These are phyloP conservation scores for Chalciporus sphaerocephalus DNA, from an alignment of 768 basidiomycete species.

Conservation along the genomic window DNA sequence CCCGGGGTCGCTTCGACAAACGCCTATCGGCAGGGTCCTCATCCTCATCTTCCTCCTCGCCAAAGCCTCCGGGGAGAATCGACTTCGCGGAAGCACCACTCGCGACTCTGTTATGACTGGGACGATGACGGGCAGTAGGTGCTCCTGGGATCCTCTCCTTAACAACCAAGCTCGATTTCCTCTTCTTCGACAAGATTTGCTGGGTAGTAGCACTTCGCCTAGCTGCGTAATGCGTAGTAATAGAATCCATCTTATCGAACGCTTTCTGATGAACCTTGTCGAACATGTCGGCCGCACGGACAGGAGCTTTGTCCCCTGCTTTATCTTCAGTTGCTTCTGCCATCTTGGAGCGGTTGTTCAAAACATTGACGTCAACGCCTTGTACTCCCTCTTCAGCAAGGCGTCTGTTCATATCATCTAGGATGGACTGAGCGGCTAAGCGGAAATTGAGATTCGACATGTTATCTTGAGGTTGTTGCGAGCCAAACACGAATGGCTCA, in stretches of 20 bases:
- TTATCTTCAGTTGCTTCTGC: conserved; percentile 3
- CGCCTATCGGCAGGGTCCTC: conserved; percentile 37
- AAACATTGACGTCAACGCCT: conserved; percentile 42
- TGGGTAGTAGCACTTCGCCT: conserved; percentile 27
- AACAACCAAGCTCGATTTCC: conserved; percentile 49
- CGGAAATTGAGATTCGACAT: conserved; percentile 66
- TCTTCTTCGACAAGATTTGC: conserved; percentile 33
- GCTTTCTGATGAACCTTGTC: conserved; percentile 58
- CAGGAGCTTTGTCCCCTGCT: conserved; percentile 22
- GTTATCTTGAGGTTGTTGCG: conserved; percentile 59
- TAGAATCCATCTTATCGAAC: conserved; percentile 77
- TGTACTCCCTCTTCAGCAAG: conserved; percentile 55
- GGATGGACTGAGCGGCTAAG: conserved; percentile 59
- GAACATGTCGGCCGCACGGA: conserved; percentile 38
- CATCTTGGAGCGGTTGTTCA: conserved; percentile 30
- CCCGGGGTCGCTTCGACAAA: conserved; percentile 42
- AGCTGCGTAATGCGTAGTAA: conserved; percentile 51
- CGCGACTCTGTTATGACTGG: conserved; percentile 21
- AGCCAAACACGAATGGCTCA: conserved; percentile 73
- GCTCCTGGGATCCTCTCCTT: conserved; percentile 25
- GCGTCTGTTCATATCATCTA: conserved; percentile 80
- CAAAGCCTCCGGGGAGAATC: conserved; percentile 56
- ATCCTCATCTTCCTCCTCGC: conserved; percentile 46
- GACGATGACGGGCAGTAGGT: conserved; percentile 16
- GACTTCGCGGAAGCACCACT: conserved; percentile 23